Base-by-base conservation (phyloP, 306 rosid species). In the Amphicarpaea edgeworthii region DNA sequence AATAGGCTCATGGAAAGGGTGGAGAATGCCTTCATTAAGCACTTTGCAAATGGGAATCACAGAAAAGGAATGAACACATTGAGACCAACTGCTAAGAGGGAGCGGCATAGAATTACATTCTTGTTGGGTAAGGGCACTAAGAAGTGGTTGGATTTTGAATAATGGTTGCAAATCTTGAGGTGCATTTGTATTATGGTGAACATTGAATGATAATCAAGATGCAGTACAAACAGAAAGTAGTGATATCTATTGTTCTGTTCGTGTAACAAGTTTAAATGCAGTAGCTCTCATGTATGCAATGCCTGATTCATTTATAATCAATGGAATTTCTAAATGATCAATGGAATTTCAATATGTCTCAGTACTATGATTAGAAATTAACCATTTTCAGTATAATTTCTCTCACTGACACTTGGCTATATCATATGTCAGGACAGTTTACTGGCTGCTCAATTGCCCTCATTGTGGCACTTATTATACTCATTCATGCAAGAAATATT, bases 1-100 rank as follows among this genome's bases (percentile, higher is more conserved):
- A 78, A 58, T 45, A 78, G 83, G 84, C 85, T 93, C 61, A 85
- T 90, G 77, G 93, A 87, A 69, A 88, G 88, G 72, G 91, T 88
- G 47, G 96, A 93, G 70, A 57, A 77, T 73, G 77, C 86, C 55
- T 93, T 87, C 82, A 79, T 86, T 60, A 87, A 90, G 78, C 83
- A 79, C 51, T 72, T 79, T 30, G 78, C 73, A 28, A 79, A 79
- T 63, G 78, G 83, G 20, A 79, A 71, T 50, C 83, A 79, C 20
- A 63, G 83, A 32, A 79, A 79, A 64, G 74, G 83, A 72, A 79
- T 79, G 74, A 72, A 28, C 68, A 63, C 28, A 63, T 64, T 79
- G 53, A 65, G 83, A 42, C 83, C 83, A 5, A 53, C 74, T 0
- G 30, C 49, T 1, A 79, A 79, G 67, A 72, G 7, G 16, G 78